phyloP scores from a whole-genome alignment of 305 asterid genomes.

The Nicotiana rustica region DNA sequence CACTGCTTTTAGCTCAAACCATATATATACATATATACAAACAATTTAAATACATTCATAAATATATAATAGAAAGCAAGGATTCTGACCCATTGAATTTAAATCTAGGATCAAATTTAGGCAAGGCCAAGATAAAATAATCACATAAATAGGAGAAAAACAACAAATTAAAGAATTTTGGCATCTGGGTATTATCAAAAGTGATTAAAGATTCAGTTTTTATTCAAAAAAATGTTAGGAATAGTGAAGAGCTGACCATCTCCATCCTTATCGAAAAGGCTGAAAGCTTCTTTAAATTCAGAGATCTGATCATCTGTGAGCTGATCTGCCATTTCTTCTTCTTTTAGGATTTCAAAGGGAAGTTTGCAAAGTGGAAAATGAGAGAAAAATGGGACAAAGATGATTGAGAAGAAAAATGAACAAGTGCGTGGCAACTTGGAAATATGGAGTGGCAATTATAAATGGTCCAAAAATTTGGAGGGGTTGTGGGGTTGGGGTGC shows the following conservation, averaged over 20 bases:
- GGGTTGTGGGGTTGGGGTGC: neutral
- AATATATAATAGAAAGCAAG: neutral
- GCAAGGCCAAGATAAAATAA: neutral
- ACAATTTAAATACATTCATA: neutral
- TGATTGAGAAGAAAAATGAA: neutral
- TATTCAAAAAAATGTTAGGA: neutral
- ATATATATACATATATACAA: neutral
- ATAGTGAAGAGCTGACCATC: constrained; percentile 40
- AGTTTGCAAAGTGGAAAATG: neutral
- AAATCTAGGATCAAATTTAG: constrained; percentile 5
- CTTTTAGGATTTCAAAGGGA: constrained; percentile 1
- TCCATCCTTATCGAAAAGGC: constrained; percentile 49
- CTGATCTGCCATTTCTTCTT: constrained; percentile 46
- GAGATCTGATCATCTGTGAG: constrained; percentile 54
- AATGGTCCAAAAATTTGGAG: neutral
- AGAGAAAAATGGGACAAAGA: neutral
- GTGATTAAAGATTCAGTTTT: neutral
- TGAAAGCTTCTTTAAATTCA: constrained; percentile 50
- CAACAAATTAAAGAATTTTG: neutral
- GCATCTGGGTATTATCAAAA: neutral
- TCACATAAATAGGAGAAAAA: neutral
- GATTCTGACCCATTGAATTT: neutral
- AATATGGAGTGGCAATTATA: constrained; percentile 2
- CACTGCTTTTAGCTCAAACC: neutral
- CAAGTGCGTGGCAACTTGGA: constrained; percentile 25